Evolutionary conservation across 2,329 filamentous ascomycete genomes (phyloP).

Genomic region (Monilinia aucupariae): DNA sequence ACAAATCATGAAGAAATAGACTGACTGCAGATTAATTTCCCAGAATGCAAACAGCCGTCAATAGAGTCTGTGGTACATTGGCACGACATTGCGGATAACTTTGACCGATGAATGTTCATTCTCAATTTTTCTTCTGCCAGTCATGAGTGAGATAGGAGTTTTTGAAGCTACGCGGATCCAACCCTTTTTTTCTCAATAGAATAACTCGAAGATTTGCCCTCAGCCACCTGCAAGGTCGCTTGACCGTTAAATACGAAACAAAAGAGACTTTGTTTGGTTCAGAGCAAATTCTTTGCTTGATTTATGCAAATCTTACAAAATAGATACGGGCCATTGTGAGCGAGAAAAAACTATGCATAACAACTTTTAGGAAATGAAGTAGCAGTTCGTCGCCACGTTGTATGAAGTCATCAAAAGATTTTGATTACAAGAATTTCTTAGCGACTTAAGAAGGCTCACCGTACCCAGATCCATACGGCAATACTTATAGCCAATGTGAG

Average conservation of each 20-base stretch:
- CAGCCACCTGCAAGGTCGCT: not conserved
- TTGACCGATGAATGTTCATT: not conserved
- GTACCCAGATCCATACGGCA: conserved; percentile 20
- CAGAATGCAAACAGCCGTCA: conserved; percentile 10
- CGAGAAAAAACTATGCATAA: not conserved
- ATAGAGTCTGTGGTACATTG: conserved; percentile 12
- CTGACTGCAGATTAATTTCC: not conserved
- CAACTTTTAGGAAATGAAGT: not conserved
- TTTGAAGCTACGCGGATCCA: not conserved
- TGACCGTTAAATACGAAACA: not conserved
- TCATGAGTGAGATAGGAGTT: not conserved
- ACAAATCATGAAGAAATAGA: not conserved
- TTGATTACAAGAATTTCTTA: conserved; percentile 20
- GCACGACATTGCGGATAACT: conserved; percentile 1
- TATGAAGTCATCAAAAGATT: conserved; percentile 15
- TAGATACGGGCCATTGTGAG: not conserved
- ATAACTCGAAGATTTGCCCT: not conserved
- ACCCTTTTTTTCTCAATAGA: not conserved
- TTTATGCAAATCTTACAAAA: not conserved
- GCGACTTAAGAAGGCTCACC: conserved; percentile 22
- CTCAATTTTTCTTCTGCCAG: not conserved
- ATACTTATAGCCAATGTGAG: conserved; percentile 24
- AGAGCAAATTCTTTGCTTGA: not conserved
- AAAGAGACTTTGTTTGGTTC: not conserved
- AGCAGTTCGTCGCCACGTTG: not conserved